Evolutionary conservation across 805 yeast species (phyloP).

Genomic region (Ogataea trehaloabstinens): DNA sequence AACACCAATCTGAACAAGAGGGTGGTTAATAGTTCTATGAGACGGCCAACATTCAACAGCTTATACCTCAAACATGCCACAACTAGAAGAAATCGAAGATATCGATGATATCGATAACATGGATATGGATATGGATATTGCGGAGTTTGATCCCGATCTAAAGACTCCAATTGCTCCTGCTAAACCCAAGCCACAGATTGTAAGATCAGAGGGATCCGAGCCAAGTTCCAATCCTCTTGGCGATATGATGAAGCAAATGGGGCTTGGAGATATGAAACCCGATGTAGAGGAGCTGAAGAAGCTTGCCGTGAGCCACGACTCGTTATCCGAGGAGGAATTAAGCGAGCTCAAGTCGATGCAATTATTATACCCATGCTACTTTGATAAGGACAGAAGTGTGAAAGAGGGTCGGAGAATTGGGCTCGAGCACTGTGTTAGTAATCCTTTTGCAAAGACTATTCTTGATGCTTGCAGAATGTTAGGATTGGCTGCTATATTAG

Average conservation of each 20-base stretch:
- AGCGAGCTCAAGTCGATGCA: conserved; percentile 69
- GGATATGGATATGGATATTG: conserved; percentile 94
- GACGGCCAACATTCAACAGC: no score
- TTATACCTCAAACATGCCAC: conserved; percentile 64
- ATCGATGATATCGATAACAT: conserved; percentile 85
- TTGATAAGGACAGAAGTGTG: conserved; percentile 73
- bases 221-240: conserved; percentile 28
- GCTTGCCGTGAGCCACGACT: conserved; percentile 14
- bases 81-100: conserved; percentile 68
- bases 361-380: conserved; percentile 86
- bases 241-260: conserved; percentile 27
- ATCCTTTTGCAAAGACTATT: conserved; percentile 83
- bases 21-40: no score
- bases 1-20: no score
- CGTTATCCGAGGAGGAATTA: conserved; percentile 53
- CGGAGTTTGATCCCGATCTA: conserved; percentile 77
- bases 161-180: conserved; percentile 70
- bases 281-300: conserved; percentile 14
- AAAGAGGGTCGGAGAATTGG: conserved; percentile 83
- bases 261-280: conserved; percentile 27
- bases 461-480: conserved; percentile 59
- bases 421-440: conserved; percentile 64
- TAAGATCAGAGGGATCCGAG: conserved; percentile 55
- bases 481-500: conserved; percentile 44
- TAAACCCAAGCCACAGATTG: conserved; percentile 55